Evolutionary conservation across 163 green algal genomes (phyloP).

Genomic region (Chlorella variabilis): DNA sequence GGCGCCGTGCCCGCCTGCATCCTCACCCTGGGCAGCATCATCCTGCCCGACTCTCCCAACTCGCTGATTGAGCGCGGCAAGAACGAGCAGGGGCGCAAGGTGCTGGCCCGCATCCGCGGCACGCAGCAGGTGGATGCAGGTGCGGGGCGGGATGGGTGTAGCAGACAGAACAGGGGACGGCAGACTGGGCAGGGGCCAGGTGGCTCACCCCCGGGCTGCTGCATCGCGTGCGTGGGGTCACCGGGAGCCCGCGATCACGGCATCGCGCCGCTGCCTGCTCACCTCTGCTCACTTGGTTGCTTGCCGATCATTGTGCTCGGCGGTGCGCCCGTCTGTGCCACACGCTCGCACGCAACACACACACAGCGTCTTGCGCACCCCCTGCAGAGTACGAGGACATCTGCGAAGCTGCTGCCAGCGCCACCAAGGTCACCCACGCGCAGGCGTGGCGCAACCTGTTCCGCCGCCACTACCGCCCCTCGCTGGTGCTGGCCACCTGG

Average conservation of each 20-base stretch:
- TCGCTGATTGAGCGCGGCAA: conserved; percentile 47
- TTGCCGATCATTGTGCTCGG: too few species aligned
- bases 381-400: conserved; percentile 60
- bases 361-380: too few species aligned
- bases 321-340: too few species aligned
- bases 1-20: conserved; percentile 42
- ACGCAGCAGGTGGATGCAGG: conserved; percentile 45
- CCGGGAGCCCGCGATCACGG: too few species aligned
- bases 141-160: too few species aligned
- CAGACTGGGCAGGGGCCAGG: too few species aligned
- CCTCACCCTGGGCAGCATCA: conserved; percentile 43
- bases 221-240: too few species aligned
- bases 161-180: too few species aligned
- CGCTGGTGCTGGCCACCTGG: conserved; percentile 41
- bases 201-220: too few species aligned
- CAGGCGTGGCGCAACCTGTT: conserved; percentile 44
- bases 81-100: conserved; percentile 36
- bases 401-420: conserved; percentile 33
- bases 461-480: conserved; percentile 36
- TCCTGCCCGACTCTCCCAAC: conserved; percentile 61
- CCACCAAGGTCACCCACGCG: conserved; percentile 57
- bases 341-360: too few species aligned
- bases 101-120: conserved; percentile 50
- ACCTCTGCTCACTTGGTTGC: too few species aligned
- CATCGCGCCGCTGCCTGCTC: too few species aligned